phyloP scores from a whole-genome alignment of 306 rosid species.

The Cicer yamashitae region DNA sequence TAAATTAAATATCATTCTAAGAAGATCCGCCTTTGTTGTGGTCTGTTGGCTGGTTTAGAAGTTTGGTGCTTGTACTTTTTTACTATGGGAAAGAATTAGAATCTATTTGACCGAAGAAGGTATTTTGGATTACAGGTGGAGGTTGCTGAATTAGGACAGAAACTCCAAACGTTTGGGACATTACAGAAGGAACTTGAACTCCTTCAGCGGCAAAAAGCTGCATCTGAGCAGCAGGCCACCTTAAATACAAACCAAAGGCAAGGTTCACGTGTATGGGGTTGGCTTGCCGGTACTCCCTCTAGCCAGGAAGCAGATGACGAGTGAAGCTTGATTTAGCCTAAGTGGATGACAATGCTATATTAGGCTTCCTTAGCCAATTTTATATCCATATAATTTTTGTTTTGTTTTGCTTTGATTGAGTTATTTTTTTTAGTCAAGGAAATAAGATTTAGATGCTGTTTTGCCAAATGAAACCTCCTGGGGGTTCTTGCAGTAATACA shows the following conservation, averaged over 20 bases:
- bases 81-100: not conserved
- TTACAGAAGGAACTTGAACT: slow-evolving; percentile 92
- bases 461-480: slow-evolving; percentile 47
- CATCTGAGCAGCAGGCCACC: slow-evolving; percentile 80
- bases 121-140: slow-evolving; percentile 67
- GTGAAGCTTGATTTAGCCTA: slow-evolving; percentile 42
- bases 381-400: slow-evolving; percentile 39
- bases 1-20: slow-evolving; percentile 12
- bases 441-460: slow-evolving; percentile 56
- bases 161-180: slow-evolving; percentile 81
- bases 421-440: slow-evolving; percentile 51
- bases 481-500: slow-evolving; percentile 52
- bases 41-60: not conserved
- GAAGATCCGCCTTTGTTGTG: slow-evolving; percentile 10
- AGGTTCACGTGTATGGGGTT: slow-evolving; percentile 91
- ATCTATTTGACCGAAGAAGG: too few relatives aligned
- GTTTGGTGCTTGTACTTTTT: not conserved
- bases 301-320: slow-evolving; percentile 51
- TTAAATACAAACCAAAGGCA: slow-evolving; percentile 69
- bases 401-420: slow-evolving; percentile 39
- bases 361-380: slow-evolving; percentile 55
- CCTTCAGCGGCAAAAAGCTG: slow-evolving; percentile 88
- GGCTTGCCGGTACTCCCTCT: slow-evolving; percentile 85
- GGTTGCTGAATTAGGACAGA: slow-evolving; percentile 91
- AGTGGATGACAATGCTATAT: slow-evolving; percentile 50